phyloP scores from a whole-genome alignment of 768 basidiomycete species.

The Russula vinacea region DNA sequence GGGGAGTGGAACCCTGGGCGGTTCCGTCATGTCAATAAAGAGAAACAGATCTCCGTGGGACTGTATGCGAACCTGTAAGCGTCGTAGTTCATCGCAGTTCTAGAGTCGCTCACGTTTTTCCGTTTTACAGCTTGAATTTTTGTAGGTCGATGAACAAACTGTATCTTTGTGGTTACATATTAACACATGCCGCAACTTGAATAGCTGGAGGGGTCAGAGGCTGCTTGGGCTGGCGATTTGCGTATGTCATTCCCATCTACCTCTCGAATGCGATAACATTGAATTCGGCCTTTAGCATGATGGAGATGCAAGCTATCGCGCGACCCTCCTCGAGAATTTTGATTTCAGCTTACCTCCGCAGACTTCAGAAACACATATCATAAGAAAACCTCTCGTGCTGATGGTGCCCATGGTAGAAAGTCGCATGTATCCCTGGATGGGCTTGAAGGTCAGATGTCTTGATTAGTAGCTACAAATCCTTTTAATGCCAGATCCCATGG shows the following conservation, averaged over 20 bases:
- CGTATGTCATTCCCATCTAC: constrained; percentile 30
- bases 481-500: neutral
- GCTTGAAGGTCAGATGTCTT: constrained; percentile 33
- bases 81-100: neutral
- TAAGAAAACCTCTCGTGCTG: constrained; percentile 36
- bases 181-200: neutral
- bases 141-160: neutral
- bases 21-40: constrained; percentile 29
- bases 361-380: constrained; percentile 33
- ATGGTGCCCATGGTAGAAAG: constrained; percentile 39
- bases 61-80: constrained; percentile 31
- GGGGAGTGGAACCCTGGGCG: constrained; percentile 35
- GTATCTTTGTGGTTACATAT: neutral
- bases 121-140: constrained; percentile 8
- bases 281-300: constrained; percentile 30
- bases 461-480: neutral
- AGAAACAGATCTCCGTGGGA: constrained; percentile 29
- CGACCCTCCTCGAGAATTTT: constrained; percentile 40
- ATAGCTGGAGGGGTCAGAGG: constrained; percentile 27
- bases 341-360: constrained; percentile 37
- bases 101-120: neutral
- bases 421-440: constrained; percentile 37
- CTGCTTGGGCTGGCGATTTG: constrained; percentile 35
- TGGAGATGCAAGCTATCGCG: constrained; percentile 40
- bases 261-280: neutral